phyloP scores from a whole-genome alignment of 345 rosid species.

The Gossypium thurberi region DNA sequence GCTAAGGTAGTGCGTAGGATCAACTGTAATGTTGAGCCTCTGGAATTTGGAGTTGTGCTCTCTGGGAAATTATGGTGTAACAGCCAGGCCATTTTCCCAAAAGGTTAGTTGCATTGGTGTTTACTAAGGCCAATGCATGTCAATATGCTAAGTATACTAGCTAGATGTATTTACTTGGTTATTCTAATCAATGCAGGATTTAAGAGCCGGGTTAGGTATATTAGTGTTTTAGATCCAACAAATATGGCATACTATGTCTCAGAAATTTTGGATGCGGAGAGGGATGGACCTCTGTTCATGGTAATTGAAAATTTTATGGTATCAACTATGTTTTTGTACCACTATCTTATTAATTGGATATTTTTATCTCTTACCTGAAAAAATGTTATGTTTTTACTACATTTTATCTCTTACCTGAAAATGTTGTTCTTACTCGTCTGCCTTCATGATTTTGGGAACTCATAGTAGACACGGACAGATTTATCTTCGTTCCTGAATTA shows the following conservation, averaged over 20 bases:
- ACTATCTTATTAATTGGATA: neutral
- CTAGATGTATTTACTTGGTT: constrained; percentile 9
- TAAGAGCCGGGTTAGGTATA: constrained; percentile 80
- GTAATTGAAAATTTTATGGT: constrained; percentile 30
- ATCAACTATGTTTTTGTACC: neutral
- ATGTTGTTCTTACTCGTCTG: neutral
- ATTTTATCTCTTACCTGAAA: neutral
- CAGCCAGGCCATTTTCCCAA: constrained; percentile 78
- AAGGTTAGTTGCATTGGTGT: constrained; percentile 44
- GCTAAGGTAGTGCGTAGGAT: constrained; percentile 98
- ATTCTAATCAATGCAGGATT: constrained; percentile 60
- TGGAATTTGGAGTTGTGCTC: constrained; percentile 69
- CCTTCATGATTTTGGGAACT: neutral
- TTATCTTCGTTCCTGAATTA: neutral
- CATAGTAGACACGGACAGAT: neutral
- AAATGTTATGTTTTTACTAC: neutral
- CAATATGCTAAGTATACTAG: neutral
- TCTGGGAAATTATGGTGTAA: constrained; percentile 84
- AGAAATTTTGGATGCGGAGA: constrained; percentile 80
- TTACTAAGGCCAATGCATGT: neutral
- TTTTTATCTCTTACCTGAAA: neutral
- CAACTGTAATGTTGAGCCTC: constrained; percentile 84
- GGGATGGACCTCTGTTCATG: constrained; percentile 70
- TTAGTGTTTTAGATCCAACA: constrained; percentile 74
- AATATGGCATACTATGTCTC: constrained; percentile 72